Evolutionary conservation across 2,329 filamentous ascomycete genomes (phyloP), one percentile per base, ranked within the genome.

Genomic region (Pseudogymnoascus sp.): DNA sequence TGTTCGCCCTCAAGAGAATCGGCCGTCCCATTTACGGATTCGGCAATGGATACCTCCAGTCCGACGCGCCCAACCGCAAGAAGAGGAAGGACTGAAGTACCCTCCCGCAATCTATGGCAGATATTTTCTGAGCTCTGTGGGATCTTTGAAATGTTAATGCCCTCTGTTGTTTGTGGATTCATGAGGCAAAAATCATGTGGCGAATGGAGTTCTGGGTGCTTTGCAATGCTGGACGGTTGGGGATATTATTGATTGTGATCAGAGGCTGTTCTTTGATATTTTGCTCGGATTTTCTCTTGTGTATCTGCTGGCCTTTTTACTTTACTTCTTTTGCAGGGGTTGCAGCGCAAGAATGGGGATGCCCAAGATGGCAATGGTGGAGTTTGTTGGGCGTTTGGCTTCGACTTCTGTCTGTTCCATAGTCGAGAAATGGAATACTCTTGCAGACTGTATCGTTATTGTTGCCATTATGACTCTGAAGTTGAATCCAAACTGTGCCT

Each of bases 1-100:
- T 87, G 0, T 78, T 81, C 61, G 74, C 79, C 0, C 71, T 87
- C 0, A 73, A 73, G 0, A 72, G 78, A 0, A 73, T 81, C 2
- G 83, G 84, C 0, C 70, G 74, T 0, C 82, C 84, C 0, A 78
- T 87, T 1, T 87, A 85, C 63, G 84, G 84, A 0, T 86, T 86
- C 40, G 83, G 84, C 23, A 76, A 75, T 0, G 76, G 79, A 0
- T 42, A 60, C 14, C 8, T 44, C 4, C 35, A 40, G 3, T 31
- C 60, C 0, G 44, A 40, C 2, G 37, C 56, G 4, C 56, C 56
- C 0, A 60, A 38, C 2, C 21, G 31, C 4, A 60, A 38, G 21
- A 60, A 37, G 56, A 16, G 56, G 1, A 60, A 60, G 31, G 16
- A 60, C 2, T 23, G 4, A 60, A 21, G 3, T 8, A 1, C 8